Conservation (phyloP, 176 grass and related monocot genomes). For the Poa annua region DNA sequence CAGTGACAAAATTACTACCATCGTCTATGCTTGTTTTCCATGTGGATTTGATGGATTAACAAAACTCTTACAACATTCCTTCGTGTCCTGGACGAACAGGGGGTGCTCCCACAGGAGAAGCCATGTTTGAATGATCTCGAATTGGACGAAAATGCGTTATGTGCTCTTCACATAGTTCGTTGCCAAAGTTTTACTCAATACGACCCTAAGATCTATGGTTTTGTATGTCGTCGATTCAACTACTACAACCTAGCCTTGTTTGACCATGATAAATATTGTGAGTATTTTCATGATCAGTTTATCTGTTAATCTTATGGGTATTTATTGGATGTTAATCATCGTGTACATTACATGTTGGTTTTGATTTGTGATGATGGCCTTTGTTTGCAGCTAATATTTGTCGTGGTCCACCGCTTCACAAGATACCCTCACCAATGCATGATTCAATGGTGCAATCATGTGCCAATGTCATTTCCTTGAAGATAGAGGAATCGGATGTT, state of each 20-base stretch:
- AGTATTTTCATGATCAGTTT: not conserved
- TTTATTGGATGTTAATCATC: not conserved
- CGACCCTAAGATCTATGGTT: not conserved
- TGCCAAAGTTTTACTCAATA: not conserved
- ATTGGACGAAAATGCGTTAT: not conserved
- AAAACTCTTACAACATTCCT: not conserved
- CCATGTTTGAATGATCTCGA: not conserved
- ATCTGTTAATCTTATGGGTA: not conserved
- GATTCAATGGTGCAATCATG: not conserved
- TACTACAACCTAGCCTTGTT: not conserved
- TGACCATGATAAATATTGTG: not conserved
- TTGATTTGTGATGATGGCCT: no score
- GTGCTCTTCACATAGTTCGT: not conserved
- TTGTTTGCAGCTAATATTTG: not conserved
- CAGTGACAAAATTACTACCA: not conserved
- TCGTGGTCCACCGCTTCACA: not conserved
- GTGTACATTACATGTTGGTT: no score
- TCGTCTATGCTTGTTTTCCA: not conserved
- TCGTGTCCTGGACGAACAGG: no score
- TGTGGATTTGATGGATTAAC: not conserved
- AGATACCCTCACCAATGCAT: not conserved
- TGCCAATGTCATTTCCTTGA: not conserved
- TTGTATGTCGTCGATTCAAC: not conserved
- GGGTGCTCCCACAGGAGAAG: no score
- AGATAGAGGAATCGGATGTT: not conserved